Base-by-base conservation (phyloP, 306 rosid genomes). In the Trifolium repens region DNA sequence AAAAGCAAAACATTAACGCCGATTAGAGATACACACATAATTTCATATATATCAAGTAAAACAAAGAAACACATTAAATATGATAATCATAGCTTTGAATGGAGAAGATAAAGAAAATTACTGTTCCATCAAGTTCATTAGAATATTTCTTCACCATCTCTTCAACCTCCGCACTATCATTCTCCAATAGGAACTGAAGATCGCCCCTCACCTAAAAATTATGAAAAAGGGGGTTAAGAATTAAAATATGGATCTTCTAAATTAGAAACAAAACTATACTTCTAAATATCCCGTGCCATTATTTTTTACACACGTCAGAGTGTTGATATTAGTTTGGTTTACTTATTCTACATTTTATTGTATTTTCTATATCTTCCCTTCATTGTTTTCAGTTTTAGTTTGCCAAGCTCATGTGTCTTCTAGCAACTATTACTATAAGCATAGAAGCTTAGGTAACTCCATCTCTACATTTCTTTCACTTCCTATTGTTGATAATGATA, bases 181-280 rank as follows among this genome's bases (percentile, higher is more conserved):
- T 89, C 81, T 90, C 90, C 40, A 90, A 68, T 69, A 91, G 83
- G 68, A 81, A 78, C 73, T 71, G 84, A 67, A 87, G 30, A 77
- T 89, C 90, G 67, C 72, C 82, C 77, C 82, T 78, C 73, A 73
- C 88, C 96, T 91, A 87, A 63, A 66, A 35, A 52, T 53, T 43
- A 19, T 24, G 82, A 22, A 50, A 69, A 71, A 69, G 42, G 24
- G 24, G 49, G 54, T 37, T 12, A 34, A 60, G 17, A 16, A 35
- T 43, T 17, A 42, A 75, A 17, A 58, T 57, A 83, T 71, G 19
- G 19, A 17, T 17, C 19, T 17, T 17, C 0, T 40, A 40, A 2
- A 43, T 26, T 67, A 69, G 12, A 10, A 60, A 78, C 57, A 44
- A 22, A 82, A 52, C 37, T 49, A 77, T n/a, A 81, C 46, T 22